phyloP scores from a whole-genome alignment of 2,329 filamentous ascomycete species.

The Coleophoma crateriformis region DNA sequence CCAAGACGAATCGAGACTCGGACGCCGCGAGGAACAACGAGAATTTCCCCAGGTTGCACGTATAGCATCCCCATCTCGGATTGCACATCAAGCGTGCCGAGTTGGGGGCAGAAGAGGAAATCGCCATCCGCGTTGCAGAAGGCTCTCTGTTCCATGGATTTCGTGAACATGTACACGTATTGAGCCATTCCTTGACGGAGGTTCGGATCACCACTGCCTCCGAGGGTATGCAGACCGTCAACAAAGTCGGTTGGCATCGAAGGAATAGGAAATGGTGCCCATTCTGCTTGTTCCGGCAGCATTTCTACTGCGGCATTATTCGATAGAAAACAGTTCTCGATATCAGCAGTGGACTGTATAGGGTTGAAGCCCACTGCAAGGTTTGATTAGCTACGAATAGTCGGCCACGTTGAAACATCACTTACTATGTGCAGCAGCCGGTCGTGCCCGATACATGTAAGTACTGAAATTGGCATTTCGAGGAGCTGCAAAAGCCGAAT shows the following conservation, averaged over 20 bases:
- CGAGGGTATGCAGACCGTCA: slow-evolving; percentile 39
- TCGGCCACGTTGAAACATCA: slow-evolving; percentile 14
- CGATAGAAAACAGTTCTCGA: slow-evolving; percentile 64
- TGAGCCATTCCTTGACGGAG: slow-evolving; percentile 39
- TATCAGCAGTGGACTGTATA: slow-evolving; percentile 47
- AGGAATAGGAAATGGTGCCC: slow-evolving; percentile 36
- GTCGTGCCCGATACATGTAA: slow-evolving; percentile 37
- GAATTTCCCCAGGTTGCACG: slow-evolving; percentile 59
- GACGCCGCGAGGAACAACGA: slow-evolving; percentile 58
- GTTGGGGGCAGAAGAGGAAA: slow-evolving; percentile 55
- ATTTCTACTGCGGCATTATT: slow-evolving; percentile 38
- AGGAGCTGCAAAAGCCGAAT: slow-evolving; percentile 36
- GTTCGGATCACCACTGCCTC: slow-evolving; percentile 42
- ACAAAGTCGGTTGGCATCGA: slow-evolving; percentile 36
- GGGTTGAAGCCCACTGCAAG: slow-evolving; percentile 42
- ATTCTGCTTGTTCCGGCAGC: slow-evolving; percentile 40
- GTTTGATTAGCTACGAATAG: slow-evolving; percentile 37
- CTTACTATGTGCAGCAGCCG: slow-evolving; percentile 34
- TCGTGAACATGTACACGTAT: slow-evolving; percentile 40
- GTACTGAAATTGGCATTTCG: slow-evolving; percentile 34
- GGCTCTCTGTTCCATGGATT: slow-evolving; percentile 36
- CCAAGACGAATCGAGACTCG: slow-evolving; percentile 55
- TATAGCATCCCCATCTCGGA: slow-evolving; percentile 47
- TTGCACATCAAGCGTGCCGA: slow-evolving; percentile 57
- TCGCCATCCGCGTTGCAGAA: slow-evolving; percentile 56